Conservation (phyloP, 2,329 filamentous ascomycete species). For the Leptographium lundbergii region DNA sequence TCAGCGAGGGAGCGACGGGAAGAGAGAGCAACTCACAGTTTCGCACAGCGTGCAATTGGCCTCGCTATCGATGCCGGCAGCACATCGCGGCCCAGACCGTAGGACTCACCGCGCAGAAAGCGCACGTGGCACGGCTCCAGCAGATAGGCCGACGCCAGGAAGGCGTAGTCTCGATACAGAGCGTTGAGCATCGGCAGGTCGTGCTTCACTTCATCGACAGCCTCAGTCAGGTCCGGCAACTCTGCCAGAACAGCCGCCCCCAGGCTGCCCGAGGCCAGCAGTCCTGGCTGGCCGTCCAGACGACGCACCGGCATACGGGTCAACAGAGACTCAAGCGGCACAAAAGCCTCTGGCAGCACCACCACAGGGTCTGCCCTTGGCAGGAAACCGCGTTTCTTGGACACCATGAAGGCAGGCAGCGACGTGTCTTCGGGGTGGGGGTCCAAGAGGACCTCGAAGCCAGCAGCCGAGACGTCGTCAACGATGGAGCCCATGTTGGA, state of each 20-base stretch:
- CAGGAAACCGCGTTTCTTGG: constrained; percentile 61
- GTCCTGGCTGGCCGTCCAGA: constrained; percentile 57
- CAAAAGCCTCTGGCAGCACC: constrained; percentile 60
- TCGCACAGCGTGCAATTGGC: constrained; percentile 71
- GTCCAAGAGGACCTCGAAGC: constrained; percentile 51
- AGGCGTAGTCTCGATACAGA: too few species aligned
- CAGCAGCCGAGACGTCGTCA: constrained; percentile 14
- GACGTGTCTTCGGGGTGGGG: constrained; percentile 48
- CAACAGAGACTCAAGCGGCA: constrained; percentile 57
- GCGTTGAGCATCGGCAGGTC: constrained; percentile 75
- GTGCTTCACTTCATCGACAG: constrained; percentile 58
- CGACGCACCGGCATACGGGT: constrained; percentile 70
- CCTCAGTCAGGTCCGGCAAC: constrained; percentile 63
- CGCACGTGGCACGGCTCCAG: too few species aligned
- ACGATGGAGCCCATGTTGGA: constrained; percentile 29
- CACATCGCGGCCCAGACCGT: constrained; percentile 63
- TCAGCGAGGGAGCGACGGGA: background rate
- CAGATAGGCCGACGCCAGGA: too few species aligned
- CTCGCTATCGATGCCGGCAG: constrained; percentile 65
- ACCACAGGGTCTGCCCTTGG: constrained; percentile 51
- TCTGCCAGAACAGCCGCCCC: constrained; percentile 62
- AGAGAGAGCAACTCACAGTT: constrained; percentile 53
- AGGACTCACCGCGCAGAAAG: too few species aligned
- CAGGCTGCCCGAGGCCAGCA: constrained; percentile 62
- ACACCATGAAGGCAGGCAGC: constrained; percentile 68